These are phyloP conservation scores for Fulvia fulva DNA, from an alignment of 2,329 filamentous ascomycete genomes.

Conservation along the genomic window DNA sequence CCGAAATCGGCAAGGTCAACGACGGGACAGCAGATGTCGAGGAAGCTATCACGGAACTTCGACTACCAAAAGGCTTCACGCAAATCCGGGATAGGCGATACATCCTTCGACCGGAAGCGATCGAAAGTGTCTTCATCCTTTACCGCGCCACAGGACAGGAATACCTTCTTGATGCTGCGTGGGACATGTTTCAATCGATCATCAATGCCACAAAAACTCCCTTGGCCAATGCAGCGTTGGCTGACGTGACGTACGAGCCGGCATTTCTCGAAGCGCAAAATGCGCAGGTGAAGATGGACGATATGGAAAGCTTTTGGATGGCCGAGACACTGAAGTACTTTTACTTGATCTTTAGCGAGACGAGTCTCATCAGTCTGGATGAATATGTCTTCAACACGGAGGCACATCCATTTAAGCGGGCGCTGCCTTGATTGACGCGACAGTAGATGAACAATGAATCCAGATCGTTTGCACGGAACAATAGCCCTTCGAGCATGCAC, in stretches of 20 bases:
- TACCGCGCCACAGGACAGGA: conserved; percentile 57
- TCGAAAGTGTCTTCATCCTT: conserved; percentile 59
- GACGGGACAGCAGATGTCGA: conserved; percentile 24
- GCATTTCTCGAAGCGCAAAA: conserved; percentile 33
- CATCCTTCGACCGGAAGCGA: conserved; percentile 53
- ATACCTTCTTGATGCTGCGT: conserved; percentile 43
- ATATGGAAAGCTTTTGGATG: conserved; percentile 50
- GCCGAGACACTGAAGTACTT: conserved; percentile 51
- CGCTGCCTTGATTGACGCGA: conserved; percentile 14
- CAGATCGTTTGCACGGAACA: neutral
- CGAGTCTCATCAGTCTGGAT: conserved; percentile 42
- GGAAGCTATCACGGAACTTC: conserved; percentile 35
- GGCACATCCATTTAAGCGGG: conserved; percentile 44
- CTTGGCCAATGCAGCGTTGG: conserved; percentile 44
- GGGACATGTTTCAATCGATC: conserved; percentile 50
- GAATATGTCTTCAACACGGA: conserved; percentile 51
- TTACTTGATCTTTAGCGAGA: conserved; percentile 45
- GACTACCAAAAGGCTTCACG: conserved; percentile 44
- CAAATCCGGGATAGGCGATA: conserved; percentile 44
- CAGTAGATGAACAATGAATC: neutral
- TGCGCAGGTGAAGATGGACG: conserved; percentile 35
- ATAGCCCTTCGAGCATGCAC: neutral
- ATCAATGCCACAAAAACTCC: conserved; percentile 40
- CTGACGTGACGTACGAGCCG: conserved; percentile 39
- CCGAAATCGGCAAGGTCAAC: conserved; percentile 33